Conservation (phyloP, 2,329 filamentous ascomycete genomes). For the Pyricularia grisea region DNA sequence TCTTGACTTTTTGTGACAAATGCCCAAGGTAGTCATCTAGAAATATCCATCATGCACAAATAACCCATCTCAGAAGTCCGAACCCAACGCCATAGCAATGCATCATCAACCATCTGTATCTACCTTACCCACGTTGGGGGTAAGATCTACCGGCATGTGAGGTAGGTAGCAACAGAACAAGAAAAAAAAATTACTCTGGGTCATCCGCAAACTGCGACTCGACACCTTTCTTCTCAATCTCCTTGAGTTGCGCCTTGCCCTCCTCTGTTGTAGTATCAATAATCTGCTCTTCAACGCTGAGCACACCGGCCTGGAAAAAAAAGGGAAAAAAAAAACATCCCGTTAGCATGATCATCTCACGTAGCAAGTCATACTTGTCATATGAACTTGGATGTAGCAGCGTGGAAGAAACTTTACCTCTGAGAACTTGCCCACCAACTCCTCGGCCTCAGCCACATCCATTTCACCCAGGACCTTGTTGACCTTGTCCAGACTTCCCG, state of each 20-base stretch:
- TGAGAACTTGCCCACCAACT: slow-evolving; percentile 66
- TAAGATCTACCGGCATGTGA: neutral
- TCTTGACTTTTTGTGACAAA: neutral
- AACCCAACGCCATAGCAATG: neutral
- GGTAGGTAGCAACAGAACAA: neutral
- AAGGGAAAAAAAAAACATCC: neutral
- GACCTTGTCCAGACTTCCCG: slow-evolving; percentile 80
- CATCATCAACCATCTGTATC: neutral
- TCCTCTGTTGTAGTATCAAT: slow-evolving; percentile 92
- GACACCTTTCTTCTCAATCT: slow-evolving; percentile 44
- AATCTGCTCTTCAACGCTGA: slow-evolving; percentile 86
- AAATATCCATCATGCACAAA: neutral
- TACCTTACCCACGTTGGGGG: neutral
- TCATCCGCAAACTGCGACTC: slow-evolving; percentile 1
- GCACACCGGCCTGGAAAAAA: slow-evolving; percentile 18
- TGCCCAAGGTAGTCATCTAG: neutral
- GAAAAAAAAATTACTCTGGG: neutral
- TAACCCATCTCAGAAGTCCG: neutral
- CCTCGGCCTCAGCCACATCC: slow-evolving; percentile 75
- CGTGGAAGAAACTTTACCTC: slow-evolving; percentile 35
- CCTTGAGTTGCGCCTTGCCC: slow-evolving; percentile 66
- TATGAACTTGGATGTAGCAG: neutral
- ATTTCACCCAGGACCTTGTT: slow-evolving; percentile 81
- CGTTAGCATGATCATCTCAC: neutral
- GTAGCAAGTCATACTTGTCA: neutral